Evolutionary conservation across 306 rosid species (phyloP), one percentile per base, ranked within the genome.

Genomic region (Cucurbita pepo): DNA sequence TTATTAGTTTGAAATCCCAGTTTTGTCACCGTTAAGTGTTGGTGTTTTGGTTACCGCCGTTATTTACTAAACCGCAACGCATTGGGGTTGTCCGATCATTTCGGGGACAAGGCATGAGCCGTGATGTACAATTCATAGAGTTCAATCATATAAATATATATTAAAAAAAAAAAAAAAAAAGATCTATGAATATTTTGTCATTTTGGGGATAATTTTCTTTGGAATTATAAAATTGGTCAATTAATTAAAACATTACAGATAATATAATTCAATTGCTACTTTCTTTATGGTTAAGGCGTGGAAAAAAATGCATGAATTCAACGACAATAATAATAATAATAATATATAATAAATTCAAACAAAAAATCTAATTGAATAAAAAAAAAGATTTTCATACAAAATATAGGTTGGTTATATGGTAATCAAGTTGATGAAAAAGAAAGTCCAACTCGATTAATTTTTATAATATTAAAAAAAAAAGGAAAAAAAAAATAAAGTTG

Each of bases 1-100:
- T 83, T 87, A 84, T 84, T 88, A 79, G 84, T 80, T 82, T 83
- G 82, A 79, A 76, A 51, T 41, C 83, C 80, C 48, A 7, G 57
- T 77, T 72, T 36, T 72, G 40, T 50, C 34, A 30, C 40, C 74
- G 47, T 10, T 25, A 34, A 67, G 41, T 47, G 9, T 16, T n/a
- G 40, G 71, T 10, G 14, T 19, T 66, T 21, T 16, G 71, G 36
- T 40, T 7, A 25, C 1, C 74, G 59, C 44, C 58, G 74, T 69
- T 51, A 50, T 15, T 14, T 50, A 51, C 44, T 7, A 48, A 69
- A 69, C 25, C 73, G 72, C 72, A 67, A 22, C 72, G 73, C 40
- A 12, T 66, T 19, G 40, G 72, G 5, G 38, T 9, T 19, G 70
- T 63, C 51, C 34, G 30, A 63, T 40, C 70, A 12, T 63, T 36